Base-by-base conservation (phyloP, 768 basidiomycete genomes). In the Termitomyces sp. region DNA sequence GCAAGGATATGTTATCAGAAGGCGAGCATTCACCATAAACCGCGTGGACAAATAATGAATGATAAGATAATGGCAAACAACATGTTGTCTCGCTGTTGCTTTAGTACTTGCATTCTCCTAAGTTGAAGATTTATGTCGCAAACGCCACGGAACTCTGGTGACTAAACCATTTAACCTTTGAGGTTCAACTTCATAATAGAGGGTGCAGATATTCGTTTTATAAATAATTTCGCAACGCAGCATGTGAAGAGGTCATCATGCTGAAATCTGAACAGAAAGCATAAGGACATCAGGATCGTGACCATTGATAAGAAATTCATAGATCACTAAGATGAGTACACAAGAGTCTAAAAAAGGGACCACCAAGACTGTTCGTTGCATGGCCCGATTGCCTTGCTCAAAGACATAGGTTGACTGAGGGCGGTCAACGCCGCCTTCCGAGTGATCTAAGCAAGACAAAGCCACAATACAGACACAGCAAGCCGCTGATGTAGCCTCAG, bases 1-100 rank as follows among this genome's bases (percentile, higher is more conserved):
- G 49, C 39, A 49, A 56, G 50, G 32, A 42, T 27, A 58, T 52
- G 44, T 36, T 46, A 46, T 59, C 44, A 39, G 54, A 58, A 58
- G 49, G 30, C 36, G 20, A 51, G 48, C 43, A 42, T 42, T 34
- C 36, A 53, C 24, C 49, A 33, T 47, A 37, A 45, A 56, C 39
- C 61, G 20, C 53, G 46, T 58, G 57, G 56, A 26, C 37, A 45
- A 42, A 24, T 51, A 1, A 20, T 18, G 33, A 50, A 34, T 22
- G 10, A 40, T n/a, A 44, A n/a, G 26, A 7, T n/a, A 30, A n/a
- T 22, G 42, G 20, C 22, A 8, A 18, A 45, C 26, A 32, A 40
- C 37, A 30, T 20, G n/a, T 8, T n/a, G n/a, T 51, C 26, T 22
- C 13, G 22, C 37, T n/a, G 16, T n/a, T n/a, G 2, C 34, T 36